Conservation (phyloP, 31 red algal genomes). For the Odonthalia washingtoniensis region DNA sequence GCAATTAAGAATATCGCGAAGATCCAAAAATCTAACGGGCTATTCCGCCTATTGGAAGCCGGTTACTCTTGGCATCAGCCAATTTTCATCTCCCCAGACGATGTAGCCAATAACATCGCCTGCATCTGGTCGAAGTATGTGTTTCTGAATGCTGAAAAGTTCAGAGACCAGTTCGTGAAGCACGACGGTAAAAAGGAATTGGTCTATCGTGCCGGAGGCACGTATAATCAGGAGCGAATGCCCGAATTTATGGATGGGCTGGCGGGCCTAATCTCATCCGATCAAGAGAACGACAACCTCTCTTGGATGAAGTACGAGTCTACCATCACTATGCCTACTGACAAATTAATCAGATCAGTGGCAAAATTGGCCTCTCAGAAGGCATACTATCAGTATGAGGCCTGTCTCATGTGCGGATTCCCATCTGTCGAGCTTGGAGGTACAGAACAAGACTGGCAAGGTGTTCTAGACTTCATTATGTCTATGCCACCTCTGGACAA, state of each 20-base stretch:
- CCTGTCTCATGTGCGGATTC: not conserved
- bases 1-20: no score
- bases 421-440: not conserved
- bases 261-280: not conserved
- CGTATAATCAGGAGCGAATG: not conserved
- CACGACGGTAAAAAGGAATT: conserved; percentile 34
- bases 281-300: not conserved
- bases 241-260: conserved; percentile 11
- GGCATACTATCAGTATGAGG: conserved; percentile 16
- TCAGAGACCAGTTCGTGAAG: conserved; percentile 21
- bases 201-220: conserved; percentile 1
- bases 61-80: conserved; percentile 24
- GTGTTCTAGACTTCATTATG: not conserved
- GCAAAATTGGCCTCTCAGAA: not conserved
- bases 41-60: not conserved
- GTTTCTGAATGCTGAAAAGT: conserved; percentile 25
- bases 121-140: conserved; percentile 24
- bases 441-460: not conserved
- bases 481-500: conserved; percentile 3
- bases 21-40: conserved; percentile 2
- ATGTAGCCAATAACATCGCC: conserved; percentile 20
- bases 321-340: conserved; percentile 5
- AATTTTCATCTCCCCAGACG: conserved; percentile 15
- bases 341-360: not conserved
- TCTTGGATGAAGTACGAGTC: not conserved